Conservation (phyloP, 2,329 filamentous ascomycete genomes). For the Ampelomyces quisqualis region DNA sequence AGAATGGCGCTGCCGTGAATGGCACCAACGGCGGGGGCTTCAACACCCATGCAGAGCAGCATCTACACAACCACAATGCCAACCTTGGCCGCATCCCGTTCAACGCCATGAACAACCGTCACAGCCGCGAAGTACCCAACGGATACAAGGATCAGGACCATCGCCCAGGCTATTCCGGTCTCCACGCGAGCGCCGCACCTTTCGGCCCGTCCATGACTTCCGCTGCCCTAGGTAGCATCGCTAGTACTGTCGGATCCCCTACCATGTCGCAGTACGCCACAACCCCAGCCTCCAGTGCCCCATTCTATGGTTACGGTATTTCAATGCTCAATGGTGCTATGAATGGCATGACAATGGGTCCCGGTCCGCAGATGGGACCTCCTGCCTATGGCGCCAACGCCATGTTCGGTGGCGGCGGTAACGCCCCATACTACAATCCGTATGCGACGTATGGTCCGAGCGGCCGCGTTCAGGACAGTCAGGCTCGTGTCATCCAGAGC, state of each 20-base stretch:
- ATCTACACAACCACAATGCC: slow-evolving; percentile 71
- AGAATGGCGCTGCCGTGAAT: slow-evolving; percentile 61
- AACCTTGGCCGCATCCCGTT: slow-evolving; percentile 77
- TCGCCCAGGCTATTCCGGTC: slow-evolving; percentile 66
- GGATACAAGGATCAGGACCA: slow-evolving; percentile 51
- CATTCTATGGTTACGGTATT: slow-evolving; percentile 58
- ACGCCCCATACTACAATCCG: slow-evolving; percentile 28
- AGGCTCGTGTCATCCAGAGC: slow-evolving; percentile 72
- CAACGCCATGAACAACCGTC: slow-evolving; percentile 64
- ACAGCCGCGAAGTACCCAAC: slow-evolving; percentile 69
- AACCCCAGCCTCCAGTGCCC: slow-evolving; percentile 17
- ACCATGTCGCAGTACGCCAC: slow-evolving; percentile 38
- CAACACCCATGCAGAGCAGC: slow-evolving; percentile 59
- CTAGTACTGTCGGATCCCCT: slow-evolving; percentile 32
- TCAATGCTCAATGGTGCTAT: slow-evolving; percentile 68
- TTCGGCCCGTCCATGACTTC: slow-evolving; percentile 67
- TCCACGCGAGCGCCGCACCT: slow-evolving; percentile 77
- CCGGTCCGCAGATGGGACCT: slow-evolving; percentile 45
- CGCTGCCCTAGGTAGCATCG: slow-evolving; percentile 22
- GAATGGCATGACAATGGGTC: slow-evolving; percentile 57
- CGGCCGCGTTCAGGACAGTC: slow-evolving; percentile 67
- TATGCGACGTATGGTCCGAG: slow-evolving; percentile 44
- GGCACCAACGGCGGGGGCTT: slow-evolving; percentile 31
- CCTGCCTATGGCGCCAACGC: slow-evolving; percentile 23
- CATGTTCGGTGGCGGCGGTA: slow-evolving; percentile 23